phyloP scores from a whole-genome alignment of 1,139 yeast genomes.

The Candida sanyaensis region DNA sequence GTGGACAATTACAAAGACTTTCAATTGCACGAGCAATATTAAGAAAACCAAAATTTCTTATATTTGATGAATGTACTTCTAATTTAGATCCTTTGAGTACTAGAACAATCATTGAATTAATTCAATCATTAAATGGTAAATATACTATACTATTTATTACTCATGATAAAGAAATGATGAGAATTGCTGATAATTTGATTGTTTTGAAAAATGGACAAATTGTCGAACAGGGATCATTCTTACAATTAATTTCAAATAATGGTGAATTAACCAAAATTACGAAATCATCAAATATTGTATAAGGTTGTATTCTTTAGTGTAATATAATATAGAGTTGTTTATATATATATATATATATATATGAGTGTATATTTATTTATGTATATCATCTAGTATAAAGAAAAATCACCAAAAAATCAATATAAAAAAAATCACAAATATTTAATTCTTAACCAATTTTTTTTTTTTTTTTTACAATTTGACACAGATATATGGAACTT shows the following conservation, averaged over 20 bases:
- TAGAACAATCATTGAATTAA: constrained; percentile 37
- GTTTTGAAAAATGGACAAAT: constrained; percentile 47
- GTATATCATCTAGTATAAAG: not conserved
- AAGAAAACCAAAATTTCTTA: constrained; percentile 59
- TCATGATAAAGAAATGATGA: constrained; percentile 61
- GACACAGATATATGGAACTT: constrained; percentile 81
- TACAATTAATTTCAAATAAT: constrained; percentile 11
- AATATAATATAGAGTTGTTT: not conserved
- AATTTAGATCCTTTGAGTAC: constrained; percentile 67
- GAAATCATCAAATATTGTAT: not conserved
- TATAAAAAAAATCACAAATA: not conserved
- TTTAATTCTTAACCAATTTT: not conserved
- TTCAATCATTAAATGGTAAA: constrained; percentile 34
- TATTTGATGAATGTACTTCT: constrained; percentile 82
- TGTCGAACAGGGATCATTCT: constrained; percentile 29
- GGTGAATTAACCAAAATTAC: constrained; percentile 21
- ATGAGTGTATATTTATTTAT: not conserved
- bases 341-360: not conserved
- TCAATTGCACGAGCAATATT: constrained; percentile 75
- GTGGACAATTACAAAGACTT: constrained; percentile 80
- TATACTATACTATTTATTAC: constrained; percentile 55
- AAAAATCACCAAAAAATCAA: not conserved
- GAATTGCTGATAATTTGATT: constrained; percentile 42
- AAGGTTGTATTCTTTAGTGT: too few species aligned
- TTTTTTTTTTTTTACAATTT: constrained; percentile 28